Conservation (phyloP, 371 early-diverging fungal genomes). For the Mortierella sp. region DNA sequence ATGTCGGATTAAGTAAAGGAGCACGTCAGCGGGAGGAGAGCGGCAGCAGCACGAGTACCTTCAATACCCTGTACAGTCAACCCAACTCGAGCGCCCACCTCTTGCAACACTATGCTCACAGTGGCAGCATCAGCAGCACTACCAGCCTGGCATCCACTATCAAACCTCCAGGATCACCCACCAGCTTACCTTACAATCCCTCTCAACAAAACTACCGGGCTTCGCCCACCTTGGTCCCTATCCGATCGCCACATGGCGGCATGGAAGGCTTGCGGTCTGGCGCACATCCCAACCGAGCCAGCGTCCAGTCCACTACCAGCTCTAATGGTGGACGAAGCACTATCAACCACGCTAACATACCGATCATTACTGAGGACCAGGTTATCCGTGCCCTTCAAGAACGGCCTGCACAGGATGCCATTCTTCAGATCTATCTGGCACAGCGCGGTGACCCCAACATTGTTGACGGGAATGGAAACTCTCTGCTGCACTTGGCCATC, state of each 20-base stretch:
- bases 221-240: slow-evolving; percentile 38
- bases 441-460: slow-evolving; percentile 55
- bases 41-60: slow-evolving; percentile 37
- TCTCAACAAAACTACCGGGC: slow-evolving; percentile 47
- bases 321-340: slow-evolving; percentile 24
- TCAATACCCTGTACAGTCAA: slow-evolving; percentile 53
- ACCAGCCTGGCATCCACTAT: slow-evolving; percentile 33
- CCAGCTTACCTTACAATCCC: slow-evolving; percentile 25
- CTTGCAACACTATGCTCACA: slow-evolving; percentile 36
- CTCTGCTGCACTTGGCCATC: slow-evolving; percentile 51
- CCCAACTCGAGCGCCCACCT: slow-evolving; percentile 51
- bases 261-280: slow-evolving; percentile 30
- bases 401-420: slow-evolving; percentile 46
- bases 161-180: slow-evolving; percentile 53
- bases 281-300: slow-evolving; percentile 41
- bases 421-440: slow-evolving; percentile 38
- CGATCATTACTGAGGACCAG: slow-evolving; percentile 42
- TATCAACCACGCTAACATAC: neutral
- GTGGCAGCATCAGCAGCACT: slow-evolving; percentile 21
- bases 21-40: slow-evolving; percentile 45
- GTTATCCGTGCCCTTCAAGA: slow-evolving; percentile 45
- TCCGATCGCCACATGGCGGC: slow-evolving; percentile 43
- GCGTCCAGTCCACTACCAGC: slow-evolving; percentile 43
- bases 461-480: slow-evolving; percentile 49
- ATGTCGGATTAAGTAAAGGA: slow-evolving; percentile 30